phyloP scores from a whole-genome alignment of 1,284 basidiomycete genomes.

The Microbotryum silenes-acaulis region DNA sequence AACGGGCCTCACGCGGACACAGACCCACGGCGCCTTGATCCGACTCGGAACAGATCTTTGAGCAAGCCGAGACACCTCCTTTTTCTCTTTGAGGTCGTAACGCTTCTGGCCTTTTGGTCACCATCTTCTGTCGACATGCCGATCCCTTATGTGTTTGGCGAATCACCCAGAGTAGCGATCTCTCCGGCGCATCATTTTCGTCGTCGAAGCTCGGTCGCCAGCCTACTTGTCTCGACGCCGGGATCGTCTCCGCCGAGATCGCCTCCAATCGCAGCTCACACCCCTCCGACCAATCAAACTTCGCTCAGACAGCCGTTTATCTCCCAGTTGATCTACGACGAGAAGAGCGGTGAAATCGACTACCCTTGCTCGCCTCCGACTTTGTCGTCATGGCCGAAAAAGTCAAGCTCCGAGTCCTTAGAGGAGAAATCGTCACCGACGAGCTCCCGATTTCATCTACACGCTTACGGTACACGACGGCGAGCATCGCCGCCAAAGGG shows the following conservation, averaged over 20 bases:
- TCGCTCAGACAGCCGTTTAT: slow-evolving; percentile 7
- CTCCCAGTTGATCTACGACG: slow-evolving; percentile 18
- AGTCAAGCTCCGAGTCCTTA: slow-evolving; percentile 10
- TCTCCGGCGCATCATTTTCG: slow-evolving; percentile 14
- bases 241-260: too few species aligned
- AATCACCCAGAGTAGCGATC: too few species aligned
- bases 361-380: slow-evolving; percentile 12
- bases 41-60: too few species aligned
- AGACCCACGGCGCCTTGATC: too few species aligned
- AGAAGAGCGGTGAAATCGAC: slow-evolving; percentile 21
- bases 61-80: too few species aligned
- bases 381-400: slow-evolving; percentile 28
- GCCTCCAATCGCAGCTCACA: too few species aligned
- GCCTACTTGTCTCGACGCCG: background rate
- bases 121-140: too few species aligned
- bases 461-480: background rate
- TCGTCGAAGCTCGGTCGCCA: slow-evolving; percentile 15
- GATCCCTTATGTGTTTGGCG: too few species aligned
- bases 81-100: too few species aligned
- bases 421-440: background rate
- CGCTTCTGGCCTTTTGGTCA: too few species aligned
- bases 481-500: slow-evolving; percentile 8
- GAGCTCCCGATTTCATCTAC: slow-evolving; percentile 5
- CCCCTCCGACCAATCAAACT: background rate
- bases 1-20: too few species aligned